phyloP scores from a whole-genome alignment of 805 yeast genomes.

The Candida jianshihensis region DNA sequence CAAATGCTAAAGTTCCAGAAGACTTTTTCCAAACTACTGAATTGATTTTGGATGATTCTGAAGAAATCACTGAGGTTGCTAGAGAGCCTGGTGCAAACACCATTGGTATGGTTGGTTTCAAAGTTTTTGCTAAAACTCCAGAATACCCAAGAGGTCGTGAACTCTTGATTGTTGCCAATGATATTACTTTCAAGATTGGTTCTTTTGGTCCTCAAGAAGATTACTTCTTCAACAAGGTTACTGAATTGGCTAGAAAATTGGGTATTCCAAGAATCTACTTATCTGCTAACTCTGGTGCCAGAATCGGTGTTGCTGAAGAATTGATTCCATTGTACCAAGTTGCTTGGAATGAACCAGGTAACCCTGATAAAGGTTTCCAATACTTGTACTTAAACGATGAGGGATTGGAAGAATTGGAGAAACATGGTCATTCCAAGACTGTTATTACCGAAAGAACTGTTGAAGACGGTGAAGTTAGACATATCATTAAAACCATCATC shows the following conservation, averaged over 20 bases:
- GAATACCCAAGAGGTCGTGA: slow-evolving; percentile 97
- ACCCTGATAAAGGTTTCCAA: slow-evolving; percentile 81
- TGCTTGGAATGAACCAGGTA: slow-evolving; percentile 78
- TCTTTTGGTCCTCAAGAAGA: slow-evolving; percentile 98
- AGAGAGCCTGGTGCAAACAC: slow-evolving; percentile 96
- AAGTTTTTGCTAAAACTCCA: slow-evolving; percentile 85
- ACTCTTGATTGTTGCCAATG: slow-evolving; percentile 89
- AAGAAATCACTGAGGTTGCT: slow-evolving; percentile 74
- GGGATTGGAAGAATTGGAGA: slow-evolving; percentile 48
- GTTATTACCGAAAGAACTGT: slow-evolving; percentile 74
- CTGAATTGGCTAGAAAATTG: slow-evolving; percentile 80
- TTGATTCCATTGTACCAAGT: slow-evolving; percentile 82
- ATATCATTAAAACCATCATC: slow-evolving; percentile 74
- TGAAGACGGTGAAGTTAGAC: slow-evolving; percentile 79
- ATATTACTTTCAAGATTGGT: slow-evolving; percentile 96
- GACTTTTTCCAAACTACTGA: slow-evolving; percentile 76
- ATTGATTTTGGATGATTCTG: slow-evolving; percentile 75
- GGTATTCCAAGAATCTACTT: slow-evolving; percentile 95
- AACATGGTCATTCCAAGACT: slow-evolving; percentile 50
- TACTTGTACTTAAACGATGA: slow-evolving; percentile 78
- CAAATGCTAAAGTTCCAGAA: slow-evolving; percentile 56
- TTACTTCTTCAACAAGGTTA: slow-evolving; percentile 82
- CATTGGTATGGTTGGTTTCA: slow-evolving; percentile 97
- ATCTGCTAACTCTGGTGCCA: slow-evolving; percentile 98
- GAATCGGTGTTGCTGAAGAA: slow-evolving; percentile 98